Conservation (phyloP, 306 rosid species). For the Sphenostylis stenocarpa region DNA sequence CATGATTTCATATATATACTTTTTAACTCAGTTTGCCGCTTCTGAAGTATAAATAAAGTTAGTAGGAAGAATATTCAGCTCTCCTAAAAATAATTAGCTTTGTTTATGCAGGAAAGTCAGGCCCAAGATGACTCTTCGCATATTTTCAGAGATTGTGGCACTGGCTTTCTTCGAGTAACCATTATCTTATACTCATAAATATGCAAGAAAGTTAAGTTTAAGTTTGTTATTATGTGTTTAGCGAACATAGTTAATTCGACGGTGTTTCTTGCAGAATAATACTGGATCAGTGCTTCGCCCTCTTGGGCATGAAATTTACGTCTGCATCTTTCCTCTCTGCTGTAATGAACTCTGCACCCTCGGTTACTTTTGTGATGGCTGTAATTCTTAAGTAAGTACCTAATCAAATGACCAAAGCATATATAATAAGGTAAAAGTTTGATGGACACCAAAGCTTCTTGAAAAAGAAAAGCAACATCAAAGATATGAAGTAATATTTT, state of each 20-base stretch:
- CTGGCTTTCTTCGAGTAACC: conserved; percentile 84
- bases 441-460: not conserved
- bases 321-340: conserved; percentile 49
- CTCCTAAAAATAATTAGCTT: not conserved
- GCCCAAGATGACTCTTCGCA: conserved; percentile 65
- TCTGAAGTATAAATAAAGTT: not conserved
- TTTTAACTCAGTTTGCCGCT: not conserved
- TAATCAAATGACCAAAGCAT: not conserved
- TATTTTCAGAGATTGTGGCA: conserved; percentile 60
- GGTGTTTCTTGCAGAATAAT: conserved; percentile 33
- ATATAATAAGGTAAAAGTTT: not conserved
- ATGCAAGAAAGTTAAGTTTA: not conserved
- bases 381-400: conserved; percentile 34
- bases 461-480: no score
- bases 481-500: no score
- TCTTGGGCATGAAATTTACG: conserved; percentile 41
- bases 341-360: conserved; percentile 48
- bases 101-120: conserved; percentile 63
- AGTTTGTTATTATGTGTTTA: not conserved
- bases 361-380: conserved; percentile 47
- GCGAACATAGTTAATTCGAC: not conserved
- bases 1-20: no score
- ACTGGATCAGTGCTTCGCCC: conserved; percentile 46
- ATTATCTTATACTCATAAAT: not conserved
- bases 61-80: not conserved